Evolutionary conservation across 129 eudicot species (phyloP).

Genomic region (Silybum marianum): DNA sequence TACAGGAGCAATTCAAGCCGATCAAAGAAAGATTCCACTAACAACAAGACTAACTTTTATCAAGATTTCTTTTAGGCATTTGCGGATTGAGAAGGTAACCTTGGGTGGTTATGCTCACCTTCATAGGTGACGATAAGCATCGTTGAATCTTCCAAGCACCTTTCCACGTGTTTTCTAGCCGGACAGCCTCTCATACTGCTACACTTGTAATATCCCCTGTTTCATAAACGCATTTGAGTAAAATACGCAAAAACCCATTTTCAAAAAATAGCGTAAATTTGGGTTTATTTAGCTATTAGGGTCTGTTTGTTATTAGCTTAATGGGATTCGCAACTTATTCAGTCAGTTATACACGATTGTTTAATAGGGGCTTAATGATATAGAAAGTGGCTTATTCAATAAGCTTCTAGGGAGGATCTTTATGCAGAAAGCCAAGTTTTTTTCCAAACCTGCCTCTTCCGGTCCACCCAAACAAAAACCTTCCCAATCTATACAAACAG

Average conservation of each 20-base stretch:
- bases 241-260: conserved; percentile 8
- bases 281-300: neutral
- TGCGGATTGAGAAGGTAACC: conserved; percentile 71
- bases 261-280: neutral
- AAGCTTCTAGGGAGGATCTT: too few relatives aligned
- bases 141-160: conserved; percentile 87
- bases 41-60: conserved; percentile 16
- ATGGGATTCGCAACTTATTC: too few relatives aligned
- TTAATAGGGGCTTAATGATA: too few relatives aligned
- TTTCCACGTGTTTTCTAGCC: conserved; percentile 96
- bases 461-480: too few relatives aligned
- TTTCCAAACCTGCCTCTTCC: too few relatives aligned
- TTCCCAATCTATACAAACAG: too few relatives aligned
- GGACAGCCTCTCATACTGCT: conserved; percentile 99
- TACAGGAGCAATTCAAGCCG: conserved; percentile 23
- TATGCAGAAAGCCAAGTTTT: too few relatives aligned
- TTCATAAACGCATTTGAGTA: conserved; percentile 4
- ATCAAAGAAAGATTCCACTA: conserved; percentile 17
- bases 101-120: conserved; percentile 97
- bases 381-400: too few relatives aligned
- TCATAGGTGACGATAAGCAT: conserved; percentile 98
- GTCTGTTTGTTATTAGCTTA: too few relatives aligned
- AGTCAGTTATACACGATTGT: too few relatives aligned
- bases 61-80: conserved; percentile 41
- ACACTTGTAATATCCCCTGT: conserved; percentile 98